A percentile compares a stretch with the other conserved stretches of the same genome.
Evolutionary conservation across 495 filamentous ascomycete genomes (phyloP).

Genomic region (Ascodesmis nigricans): DNA sequence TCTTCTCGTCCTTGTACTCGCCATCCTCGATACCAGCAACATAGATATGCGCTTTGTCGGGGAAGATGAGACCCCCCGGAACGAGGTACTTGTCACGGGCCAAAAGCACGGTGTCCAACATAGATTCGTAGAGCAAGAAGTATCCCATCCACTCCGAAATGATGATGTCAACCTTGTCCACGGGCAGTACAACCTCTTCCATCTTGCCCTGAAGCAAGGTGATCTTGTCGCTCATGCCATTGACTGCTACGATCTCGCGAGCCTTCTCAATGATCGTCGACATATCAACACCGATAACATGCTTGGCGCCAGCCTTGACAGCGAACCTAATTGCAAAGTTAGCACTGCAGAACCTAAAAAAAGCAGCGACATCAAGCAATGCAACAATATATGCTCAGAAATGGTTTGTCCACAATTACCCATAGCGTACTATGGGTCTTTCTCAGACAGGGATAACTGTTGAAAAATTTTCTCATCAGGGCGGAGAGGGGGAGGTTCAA

Average conservation of each 20-base stretch:
- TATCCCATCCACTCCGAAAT: slow-evolving; percentile 99
- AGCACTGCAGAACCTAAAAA: too few relatives aligned
- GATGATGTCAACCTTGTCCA: slow-evolving; percentile 87
- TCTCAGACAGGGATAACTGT: slow-evolving; percentile 23
- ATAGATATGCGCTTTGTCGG: slow-evolving; percentile 68
- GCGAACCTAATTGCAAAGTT: slow-evolving; percentile 53
- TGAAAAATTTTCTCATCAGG: slow-evolving; percentile 16
- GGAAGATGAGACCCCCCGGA: slow-evolving; percentile 70
- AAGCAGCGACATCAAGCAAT: too few relatives aligned
- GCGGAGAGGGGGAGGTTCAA: too few relatives aligned
- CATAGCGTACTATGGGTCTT: slow-evolving; percentile 13
- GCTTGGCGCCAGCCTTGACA: slow-evolving; percentile 74
- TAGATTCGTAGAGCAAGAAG: slow-evolving; percentile 93
- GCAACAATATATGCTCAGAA: slow-evolving; percentile 11
- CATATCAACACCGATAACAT: slow-evolving; percentile 92
- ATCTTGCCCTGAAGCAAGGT: slow-evolving; percentile 87
- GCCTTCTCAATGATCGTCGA: slow-evolving; percentile 94
- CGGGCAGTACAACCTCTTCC: slow-evolving; percentile 81
- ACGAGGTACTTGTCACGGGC: slow-evolving; percentile 78
- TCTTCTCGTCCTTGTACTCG: slow-evolving; percentile 59
- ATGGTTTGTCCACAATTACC: slow-evolving; percentile 16
- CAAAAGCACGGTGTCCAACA: slow-evolving; percentile 89
- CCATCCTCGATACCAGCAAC: slow-evolving; percentile 70
- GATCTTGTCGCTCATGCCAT: slow-evolving; percentile 64
- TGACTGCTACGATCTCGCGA: slow-evolving; percentile 66